These are phyloP conservation scores for Zarea fungicola DNA, from an alignment of 2,329 filamentous ascomycete genomes.

Conservation along the genomic window DNA sequence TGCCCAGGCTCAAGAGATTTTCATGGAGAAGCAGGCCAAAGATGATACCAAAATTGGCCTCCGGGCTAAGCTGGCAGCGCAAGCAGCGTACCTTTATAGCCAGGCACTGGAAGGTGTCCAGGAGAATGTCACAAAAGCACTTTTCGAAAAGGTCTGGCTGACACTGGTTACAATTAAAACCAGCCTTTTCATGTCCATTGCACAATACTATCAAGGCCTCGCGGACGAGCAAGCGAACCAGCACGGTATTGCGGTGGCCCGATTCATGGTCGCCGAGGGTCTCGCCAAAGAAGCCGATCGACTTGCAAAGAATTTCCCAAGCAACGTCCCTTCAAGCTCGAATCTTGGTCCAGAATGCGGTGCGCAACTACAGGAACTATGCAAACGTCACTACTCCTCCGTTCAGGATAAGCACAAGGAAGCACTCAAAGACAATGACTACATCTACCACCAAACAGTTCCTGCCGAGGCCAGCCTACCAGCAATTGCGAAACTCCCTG, in stretches of 20 bases:
- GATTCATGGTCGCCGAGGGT: conserved; percentile 74
- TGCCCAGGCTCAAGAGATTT: conserved; percentile 94
- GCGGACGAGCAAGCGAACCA: conserved; percentile 85
- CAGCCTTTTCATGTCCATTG: conserved; percentile 74
- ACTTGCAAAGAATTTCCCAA: conserved; percentile 73
- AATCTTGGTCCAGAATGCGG: conserved; percentile 81
- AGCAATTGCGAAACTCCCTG: conserved; percentile 82
- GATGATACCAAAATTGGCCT: conserved; percentile 91
- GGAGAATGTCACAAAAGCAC: conserved; percentile 82
- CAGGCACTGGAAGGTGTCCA: conserved; percentile 88
- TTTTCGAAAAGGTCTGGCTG: conserved; percentile 94
- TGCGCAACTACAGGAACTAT: conserved; percentile 66
- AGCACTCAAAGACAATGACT: conserved; percentile 89
- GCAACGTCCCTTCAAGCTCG: conserved; percentile 69
- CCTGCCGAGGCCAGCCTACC: conserved; percentile 78
- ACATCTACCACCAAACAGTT: conserved; percentile 92
- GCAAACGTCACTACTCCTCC: conserved; percentile 73
- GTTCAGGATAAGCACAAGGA: conserved; percentile 77
- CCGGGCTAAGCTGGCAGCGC: conserved; percentile 86
- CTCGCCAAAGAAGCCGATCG: conserved; percentile 74
- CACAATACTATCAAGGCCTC: conserved; percentile 89
- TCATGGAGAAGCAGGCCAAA: conserved; percentile 89
- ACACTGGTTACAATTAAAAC: conserved; percentile 78
- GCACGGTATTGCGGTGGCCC: conserved; percentile 77
- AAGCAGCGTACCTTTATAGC: conserved; percentile 80